Evolutionary conservation across 1,139 yeast species (phyloP).

Genomic region (Yamadazyma aaseri): DNA sequence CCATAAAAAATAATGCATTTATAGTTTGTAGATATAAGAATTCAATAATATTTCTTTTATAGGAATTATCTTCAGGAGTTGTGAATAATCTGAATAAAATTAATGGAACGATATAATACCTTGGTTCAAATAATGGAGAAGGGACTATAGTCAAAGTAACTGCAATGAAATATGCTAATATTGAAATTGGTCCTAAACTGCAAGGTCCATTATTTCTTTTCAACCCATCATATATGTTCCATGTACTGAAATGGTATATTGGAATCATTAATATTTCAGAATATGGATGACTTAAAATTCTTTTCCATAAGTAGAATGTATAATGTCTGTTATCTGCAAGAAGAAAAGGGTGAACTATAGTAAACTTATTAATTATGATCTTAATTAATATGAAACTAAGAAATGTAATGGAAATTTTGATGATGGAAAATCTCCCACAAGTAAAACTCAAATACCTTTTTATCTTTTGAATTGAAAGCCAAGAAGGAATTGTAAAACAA

Average conservation of each 20-base stretch:
- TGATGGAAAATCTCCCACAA: constrained; percentile 16
- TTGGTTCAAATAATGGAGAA: constrained; percentile 89
- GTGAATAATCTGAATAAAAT: constrained; percentile 67
- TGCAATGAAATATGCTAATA: constrained; percentile 51
- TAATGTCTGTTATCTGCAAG: constrained; percentile 94
- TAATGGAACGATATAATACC: constrained; percentile 85
- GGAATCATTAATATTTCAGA: constrained; percentile 54
- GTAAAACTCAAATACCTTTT: constrained; percentile 31
- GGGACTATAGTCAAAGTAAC: constrained; percentile 68
- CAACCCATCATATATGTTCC: constrained; percentile 37
- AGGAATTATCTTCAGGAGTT: constrained; percentile 33
- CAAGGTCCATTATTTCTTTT: constrained; percentile 6
- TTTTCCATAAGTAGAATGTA: constrained; percentile 79
- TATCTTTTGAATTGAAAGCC: constrained; percentile 48
- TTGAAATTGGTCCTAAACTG: constrained; percentile 31
- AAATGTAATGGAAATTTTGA: constrained; percentile 15
- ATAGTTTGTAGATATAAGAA: constrained; percentile 58
- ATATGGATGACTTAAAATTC: constrained; percentile 47
- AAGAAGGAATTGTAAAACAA: constrained; percentile 66
- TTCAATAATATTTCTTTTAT: constrained; percentile 49
- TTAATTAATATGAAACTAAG: constrained; percentile 35
- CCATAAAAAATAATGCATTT: constrained; percentile 48
- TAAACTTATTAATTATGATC: constrained; percentile 53
- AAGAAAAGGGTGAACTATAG: constrained; percentile 84
- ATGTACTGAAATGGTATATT: constrained; percentile 67